phyloP scores from a whole-genome alignment of 2,329 filamentous ascomycete species.

The Ophiosphaerella narmari region DNA sequence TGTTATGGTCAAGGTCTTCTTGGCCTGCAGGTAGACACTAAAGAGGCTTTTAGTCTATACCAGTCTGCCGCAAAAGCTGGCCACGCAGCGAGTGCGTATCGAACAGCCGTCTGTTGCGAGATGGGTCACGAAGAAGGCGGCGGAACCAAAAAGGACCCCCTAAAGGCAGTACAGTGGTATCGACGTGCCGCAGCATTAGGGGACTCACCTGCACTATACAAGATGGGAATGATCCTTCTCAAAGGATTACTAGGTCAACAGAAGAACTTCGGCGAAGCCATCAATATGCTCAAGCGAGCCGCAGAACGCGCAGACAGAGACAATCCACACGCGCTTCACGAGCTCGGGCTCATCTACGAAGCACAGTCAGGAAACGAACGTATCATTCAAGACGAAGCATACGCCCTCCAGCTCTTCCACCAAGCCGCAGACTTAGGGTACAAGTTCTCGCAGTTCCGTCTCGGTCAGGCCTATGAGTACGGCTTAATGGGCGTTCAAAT shows the following conservation, averaged over 20 bases:
- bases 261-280: slow-evolving; percentile 80
- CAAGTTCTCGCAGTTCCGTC: slow-evolving; percentile 90
- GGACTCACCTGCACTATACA: slow-evolving; percentile 95
- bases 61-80: slow-evolving; percentile 90
- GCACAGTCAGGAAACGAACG: slow-evolving; percentile 65
- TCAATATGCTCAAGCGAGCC: slow-evolving; percentile 91
- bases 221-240: slow-evolving; percentile 92
- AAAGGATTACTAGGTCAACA: slow-evolving; percentile 92
- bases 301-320: slow-evolving; percentile 85
- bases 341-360: slow-evolving; percentile 70
- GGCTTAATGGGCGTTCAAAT: slow-evolving; percentile 81
- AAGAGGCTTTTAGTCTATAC: slow-evolving; percentile 91
- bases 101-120: slow-evolving; percentile 96
- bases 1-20: slow-evolving; percentile 82
- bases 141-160: slow-evolving; percentile 84
- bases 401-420: slow-evolving; percentile 79
- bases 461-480: slow-evolving; percentile 89
- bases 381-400: slow-evolving; percentile 78
- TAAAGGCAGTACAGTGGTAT: slow-evolving; percentile 98
- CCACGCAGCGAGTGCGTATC: slow-evolving; percentile 85
- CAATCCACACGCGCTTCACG: slow-evolving; percentile 93
- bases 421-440: slow-evolving; percentile 88
- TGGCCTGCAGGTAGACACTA: slow-evolving; percentile 79
- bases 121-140: slow-evolving; percentile 94
- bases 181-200: slow-evolving; percentile 88